These are phyloP conservation scores for Xerocomus spinulosus DNA, from an alignment of 768 basidiomycete species.

Conservation along the genomic window DNA sequence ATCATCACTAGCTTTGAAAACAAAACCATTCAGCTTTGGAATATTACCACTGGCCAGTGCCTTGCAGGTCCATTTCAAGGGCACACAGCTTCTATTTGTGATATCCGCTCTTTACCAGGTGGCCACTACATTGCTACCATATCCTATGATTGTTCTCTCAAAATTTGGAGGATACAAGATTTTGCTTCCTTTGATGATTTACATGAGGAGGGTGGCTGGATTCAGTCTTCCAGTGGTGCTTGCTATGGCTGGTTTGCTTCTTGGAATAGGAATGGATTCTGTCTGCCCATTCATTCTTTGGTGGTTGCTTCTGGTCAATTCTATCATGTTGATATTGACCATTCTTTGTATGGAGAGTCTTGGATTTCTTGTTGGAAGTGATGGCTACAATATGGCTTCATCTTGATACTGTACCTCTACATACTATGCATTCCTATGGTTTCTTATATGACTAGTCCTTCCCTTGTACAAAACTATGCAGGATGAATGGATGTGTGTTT, in stretches of 20 bases:
- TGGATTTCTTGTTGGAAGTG: neutral
- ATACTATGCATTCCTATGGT: too few species aligned
- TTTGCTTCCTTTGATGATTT: neutral
- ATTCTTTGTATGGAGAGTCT: neutral
- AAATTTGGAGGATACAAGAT: neutral
- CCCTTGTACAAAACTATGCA: too few species aligned
- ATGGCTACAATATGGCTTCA: too few species aligned
- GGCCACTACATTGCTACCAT: neutral
- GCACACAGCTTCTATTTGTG: neutral
- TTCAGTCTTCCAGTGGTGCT: slow-evolving; percentile 2
- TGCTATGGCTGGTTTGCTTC: slow-evolving; percentile 5
- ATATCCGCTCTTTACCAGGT: slow-evolving; percentile 5
- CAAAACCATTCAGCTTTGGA: slow-evolving; percentile 8
- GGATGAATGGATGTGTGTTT: too few species aligned
- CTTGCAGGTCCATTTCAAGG: slow-evolving; percentile 6
- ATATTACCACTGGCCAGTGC: slow-evolving; percentile 4
- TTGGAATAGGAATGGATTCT: neutral
- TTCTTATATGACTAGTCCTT: too few species aligned
- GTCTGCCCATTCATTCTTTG: neutral
- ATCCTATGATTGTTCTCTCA: neutral
- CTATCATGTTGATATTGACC: neutral
- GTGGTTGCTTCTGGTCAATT: neutral
- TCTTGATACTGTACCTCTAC: too few species aligned
- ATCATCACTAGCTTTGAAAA: neutral
- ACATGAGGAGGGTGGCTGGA: neutral